Evolutionary conservation across 139 green algal genomes (phyloP).

Genomic region (Trebouxia sp.): DNA sequence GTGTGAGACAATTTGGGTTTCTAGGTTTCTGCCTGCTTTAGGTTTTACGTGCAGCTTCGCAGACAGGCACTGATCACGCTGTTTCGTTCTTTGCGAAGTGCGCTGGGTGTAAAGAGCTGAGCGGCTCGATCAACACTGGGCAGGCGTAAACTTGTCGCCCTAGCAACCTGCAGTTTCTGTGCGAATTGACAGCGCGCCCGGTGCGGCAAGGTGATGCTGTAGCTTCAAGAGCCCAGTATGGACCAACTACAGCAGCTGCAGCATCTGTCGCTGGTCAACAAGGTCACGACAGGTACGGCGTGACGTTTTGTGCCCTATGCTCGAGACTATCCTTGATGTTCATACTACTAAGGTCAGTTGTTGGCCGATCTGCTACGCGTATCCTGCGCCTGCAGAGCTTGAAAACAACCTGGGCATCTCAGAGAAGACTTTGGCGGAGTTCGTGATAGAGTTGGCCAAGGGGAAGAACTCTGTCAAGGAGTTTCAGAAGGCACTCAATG

Average conservation of each 20-base stretch:
- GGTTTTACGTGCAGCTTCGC: neutral
- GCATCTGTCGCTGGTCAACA: constrained; percentile 66
- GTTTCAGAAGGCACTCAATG: constrained; percentile 66
- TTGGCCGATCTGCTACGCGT: neutral
- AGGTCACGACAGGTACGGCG: constrained; percentile 77
- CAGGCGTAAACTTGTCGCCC: too few relatives aligned
- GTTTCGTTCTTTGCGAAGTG: too few relatives aligned
- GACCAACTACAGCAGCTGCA: constrained; percentile 30
- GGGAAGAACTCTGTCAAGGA: constrained; percentile 53
- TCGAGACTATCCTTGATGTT: neutral
- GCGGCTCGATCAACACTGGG: too few relatives aligned
- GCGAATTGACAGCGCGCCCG: too few relatives aligned
- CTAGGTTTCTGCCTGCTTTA: too few relatives aligned
- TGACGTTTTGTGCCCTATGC: neutral
- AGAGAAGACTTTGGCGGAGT: constrained; percentile 96
- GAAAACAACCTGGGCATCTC: constrained; percentile 92
- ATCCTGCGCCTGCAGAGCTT: constrained; percentile 92
- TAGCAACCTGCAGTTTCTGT: too few relatives aligned
- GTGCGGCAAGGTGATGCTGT: too few relatives aligned
- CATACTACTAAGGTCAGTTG: neutral
- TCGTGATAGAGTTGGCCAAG: constrained; percentile 88
- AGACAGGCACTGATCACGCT: neutral
- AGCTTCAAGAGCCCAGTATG: too few relatives aligned
- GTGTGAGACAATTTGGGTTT: too few relatives aligned
- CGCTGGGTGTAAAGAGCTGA: too few relatives aligned